These are phyloP conservation scores for Kodamaea fungicola DNA, from an alignment of 1,139 yeast species.

Conservation along the genomic window DNA sequence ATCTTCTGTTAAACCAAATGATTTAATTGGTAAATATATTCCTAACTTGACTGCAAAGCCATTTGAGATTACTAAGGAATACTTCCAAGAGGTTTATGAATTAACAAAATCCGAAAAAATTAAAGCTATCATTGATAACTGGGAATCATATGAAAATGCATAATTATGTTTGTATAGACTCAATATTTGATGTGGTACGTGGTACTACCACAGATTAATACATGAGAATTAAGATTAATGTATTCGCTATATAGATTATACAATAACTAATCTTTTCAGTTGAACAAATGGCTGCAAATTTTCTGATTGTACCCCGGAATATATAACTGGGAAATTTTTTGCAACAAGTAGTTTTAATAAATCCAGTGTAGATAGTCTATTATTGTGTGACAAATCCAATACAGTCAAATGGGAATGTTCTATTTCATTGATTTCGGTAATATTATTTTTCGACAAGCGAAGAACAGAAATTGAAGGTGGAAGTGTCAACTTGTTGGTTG, in stretches of 20 bases:
- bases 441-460: too few relatives aligned
- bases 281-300: too few relatives aligned
- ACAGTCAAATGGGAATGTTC: too few relatives aligned
- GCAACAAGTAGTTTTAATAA: too few relatives aligned
- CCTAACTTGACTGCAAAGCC: slow-evolving; percentile 99
- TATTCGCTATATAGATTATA: neutral
- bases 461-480: too few relatives aligned
- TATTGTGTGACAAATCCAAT: too few relatives aligned
- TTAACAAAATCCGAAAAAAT: slow-evolving; percentile 91
- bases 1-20: slow-evolving; percentile 92
- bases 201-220: slow-evolving; percentile 10
- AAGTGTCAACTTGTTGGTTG: too few relatives aligned
- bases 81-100: slow-evolving; percentile 91
- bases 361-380: too few relatives aligned
- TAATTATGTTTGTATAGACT: slow-evolving; percentile 9
- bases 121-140: slow-evolving; percentile 84
- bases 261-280: neutral
- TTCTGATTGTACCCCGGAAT: too few relatives aligned
- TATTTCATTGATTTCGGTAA: too few relatives aligned
- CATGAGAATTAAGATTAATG: neutral
- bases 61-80: slow-evolving; percentile 90
- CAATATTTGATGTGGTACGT: slow-evolving; percentile 8
- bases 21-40: slow-evolving; percentile 90
- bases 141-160: slow-evolving; percentile 77
- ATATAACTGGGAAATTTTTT: too few relatives aligned